Evolutionary conservation across 371 early-diverging fungal genomes (phyloP).

Genomic region (Entomophthora muscae): DNA sequence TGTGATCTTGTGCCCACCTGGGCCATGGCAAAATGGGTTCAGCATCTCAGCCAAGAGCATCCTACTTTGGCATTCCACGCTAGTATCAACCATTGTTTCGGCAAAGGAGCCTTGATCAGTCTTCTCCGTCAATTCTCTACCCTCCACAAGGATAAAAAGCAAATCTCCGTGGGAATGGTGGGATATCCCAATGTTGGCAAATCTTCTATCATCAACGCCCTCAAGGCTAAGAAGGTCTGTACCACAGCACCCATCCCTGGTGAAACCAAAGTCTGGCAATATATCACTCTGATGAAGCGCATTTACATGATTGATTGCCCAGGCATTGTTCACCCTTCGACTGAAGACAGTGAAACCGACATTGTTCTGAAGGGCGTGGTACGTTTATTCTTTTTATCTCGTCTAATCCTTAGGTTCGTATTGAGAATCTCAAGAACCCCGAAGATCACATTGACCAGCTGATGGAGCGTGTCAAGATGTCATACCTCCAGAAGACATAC

Average conservation of each 20-base stretch:
- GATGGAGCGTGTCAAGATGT: conserved; percentile 66
- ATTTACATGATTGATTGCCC: conserved; percentile 99
- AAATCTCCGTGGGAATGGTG: conserved; percentile 94
- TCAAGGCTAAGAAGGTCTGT: conserved; percentile 94
- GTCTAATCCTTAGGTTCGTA: conserved; percentile 36
- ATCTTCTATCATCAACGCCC: conserved; percentile 96
- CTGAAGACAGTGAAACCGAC: conserved; percentile 79
- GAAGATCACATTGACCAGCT: conserved; percentile 88
- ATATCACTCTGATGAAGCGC: conserved; percentile 96
- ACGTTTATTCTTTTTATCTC: conserved; percentile 10
- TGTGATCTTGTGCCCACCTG: conserved; percentile 98
- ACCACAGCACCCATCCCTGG: conserved; percentile 98
- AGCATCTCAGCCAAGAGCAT: conserved; percentile 69
- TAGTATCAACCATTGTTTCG: conserved; percentile 93
- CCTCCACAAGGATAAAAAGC: conserved; percentile 92
- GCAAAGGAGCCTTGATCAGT: conserved; percentile 94
- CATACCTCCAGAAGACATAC: conserved; percentile 83
- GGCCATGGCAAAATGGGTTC: conserved; percentile 96
- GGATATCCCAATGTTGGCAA: conserved; percentile 97
- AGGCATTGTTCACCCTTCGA: conserved; percentile 87
- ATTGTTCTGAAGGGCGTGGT: conserved; percentile 96
- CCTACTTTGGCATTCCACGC: conserved; percentile 99
- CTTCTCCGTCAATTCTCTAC: conserved; percentile 92
- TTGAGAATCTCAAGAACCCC: conserved; percentile 86
- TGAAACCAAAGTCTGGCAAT: conserved; percentile 99